Evolutionary conservation across 768 basidiomycete species (phyloP), one percentile per base, ranked within the genome.

Genomic region (Trametes cubensis): DNA sequence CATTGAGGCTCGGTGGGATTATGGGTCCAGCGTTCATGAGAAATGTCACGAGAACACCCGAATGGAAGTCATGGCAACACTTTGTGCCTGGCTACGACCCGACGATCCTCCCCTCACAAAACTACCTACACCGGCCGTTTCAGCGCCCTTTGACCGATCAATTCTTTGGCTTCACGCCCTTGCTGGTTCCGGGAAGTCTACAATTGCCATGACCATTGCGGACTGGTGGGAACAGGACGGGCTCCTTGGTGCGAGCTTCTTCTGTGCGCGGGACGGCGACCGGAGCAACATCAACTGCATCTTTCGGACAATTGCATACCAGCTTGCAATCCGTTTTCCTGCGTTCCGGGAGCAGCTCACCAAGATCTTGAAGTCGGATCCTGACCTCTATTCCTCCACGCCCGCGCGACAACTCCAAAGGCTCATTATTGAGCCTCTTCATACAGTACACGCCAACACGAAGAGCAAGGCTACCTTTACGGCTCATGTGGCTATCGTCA

Each of bases 141-240:
- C 21, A 14, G 38, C 26, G 21, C 20, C 21, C 21, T 23, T 13
- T 5, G 21, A 54, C 2, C 40, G 23, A 20, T 38, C 52, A 18
- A 48, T 65, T 20, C 48, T 50, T 38, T 65, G 64, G 64, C 20
- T 65, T 26, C 48, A 63, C 38, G 61, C 55, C 11, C 30, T 63
- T 28, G 64, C 61, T 3, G 64, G 64, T 6, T 44, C 50, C 18
- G 64, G 64, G 20, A 65, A 65, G 41, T 46, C 62, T 15, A 64
- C 61, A 2, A 26, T 65, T 13, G 61, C 64, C 17, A 34, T 52
- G 15, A 62, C 55, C 6, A 20, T 65, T 20, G 55, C 55, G 13
- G 11, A 64, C 3, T 42, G 50, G 30, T 44, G 26, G 8, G 38
- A 58, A 15, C 41, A 56, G n/a, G 44, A 59, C 13, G 42, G 44